Evolutionary conservation across 257 asterid species (phyloP), one percentile per base, ranked within the genome.

Genomic region (Thymus mandschuricus): DNA sequence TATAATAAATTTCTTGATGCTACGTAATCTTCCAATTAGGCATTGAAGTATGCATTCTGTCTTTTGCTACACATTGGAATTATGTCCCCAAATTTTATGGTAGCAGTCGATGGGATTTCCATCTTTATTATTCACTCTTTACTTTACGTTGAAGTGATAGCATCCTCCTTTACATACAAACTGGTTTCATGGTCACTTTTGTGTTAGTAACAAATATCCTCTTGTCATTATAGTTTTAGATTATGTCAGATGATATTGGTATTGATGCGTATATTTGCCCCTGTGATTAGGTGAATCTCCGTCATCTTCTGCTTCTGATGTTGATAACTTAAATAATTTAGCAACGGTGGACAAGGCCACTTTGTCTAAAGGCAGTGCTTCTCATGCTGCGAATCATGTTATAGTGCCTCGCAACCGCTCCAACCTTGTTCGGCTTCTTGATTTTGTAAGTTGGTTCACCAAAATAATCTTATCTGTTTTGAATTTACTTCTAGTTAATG

Each of bases 261-360:
- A 64, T 65, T 74, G 73, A 69, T 48, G 60, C 66, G 60, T 66
- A 34, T 21, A 76, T 77, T 59, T 77, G 66, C 60, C 60, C 64
- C n/a, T 85, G 61, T 75, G 31, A 74, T 75, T 79, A 94, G 97
- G 95, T 61, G 97, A 94, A 84, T 94, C 97, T 78, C 97, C 97
- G 44, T 91, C 95, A 70, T 94, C 97, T 66, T 94, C 97, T 73
- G 97, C 93, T 74, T 94, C 97, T 65, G 97, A 87, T 69, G 81
- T 91, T 81, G 99, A 91, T 76, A 91, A 89, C 88, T 86, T 88
- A 34, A 87, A 91, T 83, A 81, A 86, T 79, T 88, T 81, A 75
- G 87, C 85, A 66, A 75, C 79, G 73, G 79, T 65, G 43, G 96
- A 91, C 52, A 85, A 82, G 84, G 73, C 86, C 63, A 72, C 84